Conservation (phyloP, 192 early-diverging fungal species). For the Umbelopsis isabellina region DNA sequence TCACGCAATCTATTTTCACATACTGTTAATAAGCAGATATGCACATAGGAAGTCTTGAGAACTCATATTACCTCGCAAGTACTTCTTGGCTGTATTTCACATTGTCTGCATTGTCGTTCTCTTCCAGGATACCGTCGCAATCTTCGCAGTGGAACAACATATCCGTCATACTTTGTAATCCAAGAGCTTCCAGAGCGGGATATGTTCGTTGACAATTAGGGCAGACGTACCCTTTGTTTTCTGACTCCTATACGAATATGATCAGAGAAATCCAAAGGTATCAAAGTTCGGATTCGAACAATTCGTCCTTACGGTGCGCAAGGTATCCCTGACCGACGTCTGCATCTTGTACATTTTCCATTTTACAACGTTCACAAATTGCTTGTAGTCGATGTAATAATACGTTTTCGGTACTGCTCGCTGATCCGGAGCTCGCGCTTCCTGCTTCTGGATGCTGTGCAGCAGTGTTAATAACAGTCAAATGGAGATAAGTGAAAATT, state of each 20-base stretch:
- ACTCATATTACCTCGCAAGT: slow-evolving; percentile 44
- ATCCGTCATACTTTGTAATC: slow-evolving; percentile 46
- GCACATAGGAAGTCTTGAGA: too few relatives aligned
- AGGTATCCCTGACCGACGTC: slow-evolving; percentile 54
- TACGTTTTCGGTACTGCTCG: slow-evolving; percentile 65
- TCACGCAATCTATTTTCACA: slow-evolving; percentile 57
- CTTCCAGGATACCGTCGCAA: slow-evolving; percentile 57
- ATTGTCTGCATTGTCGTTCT: slow-evolving; percentile 67
- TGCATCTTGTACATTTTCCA: slow-evolving; percentile 90
- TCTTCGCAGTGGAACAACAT: slow-evolving; percentile 64
- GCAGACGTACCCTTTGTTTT: slow-evolving; percentile 74
- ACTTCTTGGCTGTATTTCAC: slow-evolving; percentile 57
- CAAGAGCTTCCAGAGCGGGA: slow-evolving; percentile 62
- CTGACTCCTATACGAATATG: slow-evolving; percentile 50
- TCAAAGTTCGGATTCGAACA: neutral
- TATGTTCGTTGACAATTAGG: slow-evolving; percentile 61
- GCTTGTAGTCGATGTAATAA: slow-evolving; percentile 91
- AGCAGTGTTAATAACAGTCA: neutral
- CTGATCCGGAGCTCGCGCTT: slow-evolving; percentile 62
- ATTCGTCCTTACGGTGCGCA: slow-evolving; percentile 50
- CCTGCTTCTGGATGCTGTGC: slow-evolving; percentile 43
- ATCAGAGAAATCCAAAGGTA: neutral
- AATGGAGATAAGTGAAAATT: neutral
- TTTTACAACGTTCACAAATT: slow-evolving; percentile 92
- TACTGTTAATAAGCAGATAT: neutral